A percentile compares a stretch with the other conserved stretches of the same genome.
These are phyloP conservation scores for Chiua virens DNA, from an alignment of 768 basidiomycete genomes.

Conservation along the genomic window DNA sequence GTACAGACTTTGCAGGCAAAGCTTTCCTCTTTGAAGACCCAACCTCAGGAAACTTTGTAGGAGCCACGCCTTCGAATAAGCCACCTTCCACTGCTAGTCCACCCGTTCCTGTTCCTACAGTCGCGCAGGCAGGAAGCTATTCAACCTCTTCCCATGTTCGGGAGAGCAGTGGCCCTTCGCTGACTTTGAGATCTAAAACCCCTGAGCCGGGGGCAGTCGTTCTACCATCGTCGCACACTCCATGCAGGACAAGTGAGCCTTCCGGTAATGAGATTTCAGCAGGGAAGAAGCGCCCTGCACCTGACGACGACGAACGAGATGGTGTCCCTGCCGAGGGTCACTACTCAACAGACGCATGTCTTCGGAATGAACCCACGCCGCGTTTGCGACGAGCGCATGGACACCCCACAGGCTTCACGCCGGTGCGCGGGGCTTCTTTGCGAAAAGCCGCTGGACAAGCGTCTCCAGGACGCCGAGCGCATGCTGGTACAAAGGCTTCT, in stretches of 20 bases:
- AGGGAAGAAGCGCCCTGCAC: slow-evolving; percentile 72
- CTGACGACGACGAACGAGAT: slow-evolving; percentile 71
- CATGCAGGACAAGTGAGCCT: slow-evolving; percentile 38
- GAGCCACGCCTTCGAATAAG: slow-evolving; percentile 9
- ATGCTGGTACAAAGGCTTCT: slow-evolving; percentile 38
- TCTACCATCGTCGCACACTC: slow-evolving; percentile 45
- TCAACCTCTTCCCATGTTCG: slow-evolving; percentile 8
- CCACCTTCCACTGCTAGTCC: slow-evolving; percentile 11
- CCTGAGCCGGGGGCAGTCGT: slow-evolving; percentile 41
- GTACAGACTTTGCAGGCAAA: slow-evolving; percentile 71
- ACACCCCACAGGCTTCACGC: slow-evolving; percentile 70
- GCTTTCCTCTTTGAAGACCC: slow-evolving; percentile 52
- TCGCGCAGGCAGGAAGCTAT: not conserved
- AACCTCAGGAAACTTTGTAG: slow-evolving; percentile 21
- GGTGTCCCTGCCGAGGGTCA: slow-evolving; percentile 69
- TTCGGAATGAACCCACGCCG: slow-evolving; percentile 48
- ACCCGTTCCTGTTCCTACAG: slow-evolving; percentile 10
- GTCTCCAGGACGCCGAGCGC: slow-evolving; percentile 50
- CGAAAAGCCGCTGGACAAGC: slow-evolving; percentile 34
- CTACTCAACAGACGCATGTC: slow-evolving; percentile 39
- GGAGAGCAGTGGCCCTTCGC: slow-evolving; percentile 46
- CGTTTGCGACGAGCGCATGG: slow-evolving; percentile 59
- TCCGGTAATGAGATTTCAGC: slow-evolving; percentile 38
- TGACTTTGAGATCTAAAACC: slow-evolving; percentile 49
- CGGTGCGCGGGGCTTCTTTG: slow-evolving; percentile 51